phyloP scores from a whole-genome alignment of 1,284 basidiomycete species.

The Austroboletus niveus region DNA sequence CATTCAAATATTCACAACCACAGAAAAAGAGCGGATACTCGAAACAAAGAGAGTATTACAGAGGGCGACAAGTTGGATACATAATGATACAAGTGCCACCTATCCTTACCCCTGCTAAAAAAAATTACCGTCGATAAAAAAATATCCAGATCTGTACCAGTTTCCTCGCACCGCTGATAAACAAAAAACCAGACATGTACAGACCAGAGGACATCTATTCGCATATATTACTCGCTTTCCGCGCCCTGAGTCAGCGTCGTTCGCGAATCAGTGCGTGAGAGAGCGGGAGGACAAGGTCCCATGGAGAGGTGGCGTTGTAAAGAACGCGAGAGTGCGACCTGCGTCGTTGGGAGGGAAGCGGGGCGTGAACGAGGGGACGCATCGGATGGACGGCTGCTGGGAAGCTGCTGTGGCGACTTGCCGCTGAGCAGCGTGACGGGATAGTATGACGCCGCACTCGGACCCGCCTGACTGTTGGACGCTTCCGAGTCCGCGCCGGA shows the following conservation, averaged over 20 bases:
- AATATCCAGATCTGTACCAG: neutral
- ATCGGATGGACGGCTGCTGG: constrained; percentile 20
- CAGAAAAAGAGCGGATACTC: neutral
- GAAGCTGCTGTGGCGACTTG: constrained; percentile 32
- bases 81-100: constrained; percentile 25
- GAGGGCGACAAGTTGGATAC: constrained; percentile 26
- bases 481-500: constrained; percentile 3
- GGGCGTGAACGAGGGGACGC: neutral
- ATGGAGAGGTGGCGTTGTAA: constrained; percentile 29
- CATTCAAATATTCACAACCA: too few relatives aligned
- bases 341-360: constrained; percentile 11
- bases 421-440: constrained; percentile 27
- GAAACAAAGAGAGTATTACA: constrained; percentile 17
- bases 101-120: constrained; percentile 1
- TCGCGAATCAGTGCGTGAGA: constrained; percentile 22
- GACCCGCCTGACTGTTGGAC: constrained; percentile 2
- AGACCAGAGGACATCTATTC: neutral
- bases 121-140: constrained; percentile 10
- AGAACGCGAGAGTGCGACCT: constrained; percentile 16
- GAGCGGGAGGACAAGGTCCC: constrained; percentile 4
- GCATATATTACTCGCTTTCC: constrained; percentile 11
- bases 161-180: neutral
- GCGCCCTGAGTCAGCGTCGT: constrained; percentile 20
- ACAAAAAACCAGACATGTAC: neutral
- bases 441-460: constrained; percentile 2